phyloP scores from a whole-genome alignment of 1,139 yeast species.

The Chernovozyma sophiae-reginae region DNA sequence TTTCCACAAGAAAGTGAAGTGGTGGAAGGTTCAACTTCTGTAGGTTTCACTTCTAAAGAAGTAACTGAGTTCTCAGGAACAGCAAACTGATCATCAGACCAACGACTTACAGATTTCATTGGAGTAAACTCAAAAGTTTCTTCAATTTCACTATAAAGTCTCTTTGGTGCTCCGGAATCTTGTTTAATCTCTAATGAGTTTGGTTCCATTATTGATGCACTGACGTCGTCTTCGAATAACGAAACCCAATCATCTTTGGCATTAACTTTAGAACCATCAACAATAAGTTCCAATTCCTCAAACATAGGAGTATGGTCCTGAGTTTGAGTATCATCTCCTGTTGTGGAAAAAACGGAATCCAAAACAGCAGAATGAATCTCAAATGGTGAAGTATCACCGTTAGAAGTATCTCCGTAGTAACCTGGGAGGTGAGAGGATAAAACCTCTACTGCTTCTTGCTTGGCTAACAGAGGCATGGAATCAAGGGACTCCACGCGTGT shows the following conservation, averaged over 20 bases:
- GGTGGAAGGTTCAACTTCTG: slow-evolving; percentile 4
- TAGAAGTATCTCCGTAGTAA: slow-evolving; percentile 8
- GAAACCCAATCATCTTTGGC: slow-evolving; percentile 58
- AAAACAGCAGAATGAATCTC: slow-evolving; percentile 56
- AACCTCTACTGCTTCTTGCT: slow-evolving; percentile 11
- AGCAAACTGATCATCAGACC: slow-evolving; percentile 25
- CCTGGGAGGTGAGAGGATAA: slow-evolving; percentile 19
- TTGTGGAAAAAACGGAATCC: slow-evolving; percentile 56
- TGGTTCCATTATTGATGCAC: slow-evolving; percentile 24
- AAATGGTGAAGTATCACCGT: slow-evolving; percentile 33
- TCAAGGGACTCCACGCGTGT: slow-evolving; percentile 8
- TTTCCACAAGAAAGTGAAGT: slow-evolving; percentile 6
- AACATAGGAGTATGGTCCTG: slow-evolving; percentile 64
- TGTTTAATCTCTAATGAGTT: slow-evolving; percentile 10
- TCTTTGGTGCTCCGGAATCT: slow-evolving; percentile 12
- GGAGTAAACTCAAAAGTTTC: slow-evolving; percentile 22
- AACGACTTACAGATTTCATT: slow-evolving; percentile 4
- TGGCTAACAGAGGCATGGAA: slow-evolving; percentile 8
- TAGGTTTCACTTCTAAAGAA: not conserved
- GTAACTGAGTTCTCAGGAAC: slow-evolving; percentile 33
- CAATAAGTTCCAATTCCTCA: slow-evolving; percentile 47
- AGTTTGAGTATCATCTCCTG: slow-evolving; percentile 34
- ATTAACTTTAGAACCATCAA: slow-evolving; percentile 44
- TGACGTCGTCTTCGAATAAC: slow-evolving; percentile 48
- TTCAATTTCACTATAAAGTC: slow-evolving; percentile 29